These are phyloP conservation scores for Fusarium longipes DNA, from an alignment of 2,329 filamentous ascomycete species.

Conservation along the genomic window DNA sequence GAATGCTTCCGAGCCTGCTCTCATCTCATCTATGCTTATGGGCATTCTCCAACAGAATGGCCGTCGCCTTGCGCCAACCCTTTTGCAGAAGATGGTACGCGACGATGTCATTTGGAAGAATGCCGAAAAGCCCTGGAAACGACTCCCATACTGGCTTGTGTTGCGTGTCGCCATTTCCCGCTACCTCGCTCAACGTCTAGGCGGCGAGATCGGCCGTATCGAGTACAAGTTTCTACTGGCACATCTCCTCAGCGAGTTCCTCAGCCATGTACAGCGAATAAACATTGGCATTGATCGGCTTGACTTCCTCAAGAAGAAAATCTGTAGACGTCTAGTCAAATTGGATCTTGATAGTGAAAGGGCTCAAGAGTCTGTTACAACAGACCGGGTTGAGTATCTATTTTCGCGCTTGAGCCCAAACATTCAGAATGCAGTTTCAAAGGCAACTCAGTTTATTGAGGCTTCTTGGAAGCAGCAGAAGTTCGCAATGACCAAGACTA, in stretches of 20 bases:
- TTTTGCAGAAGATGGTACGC: constrained; percentile 67
- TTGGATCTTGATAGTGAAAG: constrained; percentile 38
- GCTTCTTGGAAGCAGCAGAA: constrained; percentile 39
- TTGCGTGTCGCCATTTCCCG: constrained; percentile 69
- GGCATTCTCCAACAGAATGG: constrained; percentile 70
- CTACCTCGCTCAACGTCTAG: constrained; percentile 56
- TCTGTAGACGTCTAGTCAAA: constrained; percentile 43
- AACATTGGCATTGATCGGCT: constrained; percentile 31
- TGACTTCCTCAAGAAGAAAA: constrained; percentile 42
- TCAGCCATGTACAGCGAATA: constrained; percentile 52
- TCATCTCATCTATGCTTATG: constrained; percentile 71
- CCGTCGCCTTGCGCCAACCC: constrained; percentile 47
- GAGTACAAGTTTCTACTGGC: constrained; percentile 70
- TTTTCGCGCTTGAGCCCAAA: constrained; percentile 26
- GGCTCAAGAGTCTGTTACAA: constrained; percentile 10
- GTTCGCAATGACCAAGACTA: constrained; percentile 32
- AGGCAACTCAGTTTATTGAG: constrained; percentile 28
- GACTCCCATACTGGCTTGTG: constrained; percentile 71
- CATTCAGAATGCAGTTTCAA: constrained; percentile 15
- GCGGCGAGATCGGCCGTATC: constrained; percentile 46
- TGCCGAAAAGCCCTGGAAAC: constrained; percentile 68
- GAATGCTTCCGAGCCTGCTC: constrained; percentile 66
- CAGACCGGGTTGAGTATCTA: constrained; percentile 30
- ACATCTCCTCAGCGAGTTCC: constrained; percentile 58
- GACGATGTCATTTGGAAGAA: constrained; percentile 69